phyloP scores from a whole-genome alignment of 768 basidiomycete genomes.

The Psilocybe sp. region DNA sequence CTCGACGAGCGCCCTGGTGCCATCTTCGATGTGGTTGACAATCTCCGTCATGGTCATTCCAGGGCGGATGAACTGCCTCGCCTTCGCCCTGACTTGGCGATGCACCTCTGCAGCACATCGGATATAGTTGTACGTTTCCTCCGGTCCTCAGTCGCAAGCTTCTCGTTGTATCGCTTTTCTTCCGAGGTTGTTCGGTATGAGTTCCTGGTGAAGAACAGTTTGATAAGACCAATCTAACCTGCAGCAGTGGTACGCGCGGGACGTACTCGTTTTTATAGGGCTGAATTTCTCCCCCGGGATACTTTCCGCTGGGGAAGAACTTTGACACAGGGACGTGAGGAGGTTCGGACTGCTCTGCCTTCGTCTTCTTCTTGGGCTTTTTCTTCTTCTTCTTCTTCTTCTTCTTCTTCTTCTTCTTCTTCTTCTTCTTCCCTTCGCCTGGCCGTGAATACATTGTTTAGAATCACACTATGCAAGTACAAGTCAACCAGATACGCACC shows the following conservation, averaged over 20 bases:
- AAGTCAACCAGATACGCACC: neutral
- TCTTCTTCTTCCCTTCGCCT: slow-evolving; percentile 74
- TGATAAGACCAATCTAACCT: slow-evolving; percentile 3
- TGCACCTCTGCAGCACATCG: slow-evolving; percentile 93
- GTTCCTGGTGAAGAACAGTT: slow-evolving; percentile 53
- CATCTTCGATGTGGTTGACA: slow-evolving; percentile 89
- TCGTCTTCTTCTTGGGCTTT: slow-evolving; percentile 88
- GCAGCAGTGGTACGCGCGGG: neutral
- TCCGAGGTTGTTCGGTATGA: slow-evolving; percentile 86
- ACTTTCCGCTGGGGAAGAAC: slow-evolving; percentile 80
- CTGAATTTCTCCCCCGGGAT: slow-evolving; percentile 89
- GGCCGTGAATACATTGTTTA: neutral
- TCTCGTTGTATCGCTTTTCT: slow-evolving; percentile 85
- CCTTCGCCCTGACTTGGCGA: slow-evolving; percentile 82
- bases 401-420: no score
- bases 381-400: slow-evolving; percentile 98
- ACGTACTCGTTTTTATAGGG: slow-evolving; percentile 90
- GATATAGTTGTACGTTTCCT: slow-evolving; percentile 84
- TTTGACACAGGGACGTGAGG: slow-evolving; percentile 87
- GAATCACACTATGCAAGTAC: neutral
- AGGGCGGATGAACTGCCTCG: slow-evolving; percentile 80
- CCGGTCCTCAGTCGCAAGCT: slow-evolving; percentile 72
- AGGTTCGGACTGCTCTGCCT: slow-evolving; percentile 81
- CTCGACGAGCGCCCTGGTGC: slow-evolving; percentile 88
- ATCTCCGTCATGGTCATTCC: slow-evolving; percentile 96